These are phyloP conservation scores for Myriosclerotinia duriaeana DNA, from an alignment of 2,329 filamentous ascomycete species.

Conservation along the genomic window DNA sequence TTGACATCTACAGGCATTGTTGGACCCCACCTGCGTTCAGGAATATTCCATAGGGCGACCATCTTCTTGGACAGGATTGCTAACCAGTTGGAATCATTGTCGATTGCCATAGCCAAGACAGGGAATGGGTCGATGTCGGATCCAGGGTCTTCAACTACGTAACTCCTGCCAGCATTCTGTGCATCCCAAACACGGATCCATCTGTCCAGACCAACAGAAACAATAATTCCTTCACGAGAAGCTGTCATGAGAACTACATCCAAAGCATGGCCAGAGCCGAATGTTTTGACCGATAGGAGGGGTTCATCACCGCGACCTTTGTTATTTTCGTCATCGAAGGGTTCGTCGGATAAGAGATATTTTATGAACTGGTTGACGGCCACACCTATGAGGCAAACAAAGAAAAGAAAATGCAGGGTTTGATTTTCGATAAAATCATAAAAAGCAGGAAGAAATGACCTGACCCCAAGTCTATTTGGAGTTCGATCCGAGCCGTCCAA, in stretches of 20 bases:
- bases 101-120: constrained; percentile 62
- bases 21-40: constrained; percentile 56
- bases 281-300: constrained; percentile 58
- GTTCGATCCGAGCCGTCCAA: constrained; percentile 66
- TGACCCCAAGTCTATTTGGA: constrained; percentile 46
- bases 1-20: constrained; percentile 55
- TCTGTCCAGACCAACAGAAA: constrained; percentile 70
- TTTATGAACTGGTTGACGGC: constrained; percentile 70
- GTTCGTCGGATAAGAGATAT: constrained; percentile 65
- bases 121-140: constrained; percentile 53
- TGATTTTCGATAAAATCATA: constrained; percentile 69
- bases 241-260: constrained; percentile 67
- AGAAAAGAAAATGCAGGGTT: constrained; percentile 58
- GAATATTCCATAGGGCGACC: constrained; percentile 64
- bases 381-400: constrained; percentile 61
- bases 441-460: constrained; percentile 54
- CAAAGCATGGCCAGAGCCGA: constrained; percentile 63
- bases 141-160: constrained; percentile 42
- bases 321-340: constrained; percentile 49
- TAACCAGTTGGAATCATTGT: constrained; percentile 63
- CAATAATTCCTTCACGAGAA: constrained; percentile 62
- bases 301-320: constrained; percentile 48
- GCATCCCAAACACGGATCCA: constrained; percentile 66
- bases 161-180: constrained; percentile 43
- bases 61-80: constrained; percentile 59